A percentile compares a stretch with the other conserved stretches of the same genome.
Conservation (phyloP, 495 filamentous ascomycete species). For the Tetracladium marchalianum region DNA sequence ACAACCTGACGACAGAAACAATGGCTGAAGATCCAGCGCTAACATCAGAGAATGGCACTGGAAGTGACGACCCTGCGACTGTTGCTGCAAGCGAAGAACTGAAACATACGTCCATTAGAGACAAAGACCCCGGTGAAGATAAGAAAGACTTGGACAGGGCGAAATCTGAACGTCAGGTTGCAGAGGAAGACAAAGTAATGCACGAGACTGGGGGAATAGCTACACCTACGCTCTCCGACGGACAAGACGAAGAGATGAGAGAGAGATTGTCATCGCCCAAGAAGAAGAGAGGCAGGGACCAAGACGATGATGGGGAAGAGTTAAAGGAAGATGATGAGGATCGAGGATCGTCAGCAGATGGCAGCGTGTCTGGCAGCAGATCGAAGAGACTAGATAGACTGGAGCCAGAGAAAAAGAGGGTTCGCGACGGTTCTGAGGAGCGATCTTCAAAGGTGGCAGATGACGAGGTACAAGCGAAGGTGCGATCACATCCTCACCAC, state of each 20-base stretch:
- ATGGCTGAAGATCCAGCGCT: constrained; percentile 4
- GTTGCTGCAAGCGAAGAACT: constrained; percentile 44
- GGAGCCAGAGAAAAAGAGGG: constrained; percentile 48
- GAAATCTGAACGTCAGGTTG: constrained; percentile 3
- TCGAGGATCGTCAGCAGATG: constrained; percentile 28
- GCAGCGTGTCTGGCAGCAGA: constrained; percentile 23
- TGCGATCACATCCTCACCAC: not conserved
- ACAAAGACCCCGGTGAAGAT: constrained; percentile 22
- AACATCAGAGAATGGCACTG: constrained; percentile 3
- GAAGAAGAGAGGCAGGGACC: constrained; percentile 46
- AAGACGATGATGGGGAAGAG: constrained; percentile 34
- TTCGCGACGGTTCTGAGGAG: constrained; percentile 28
- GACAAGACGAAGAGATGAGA: constrained; percentile 27
- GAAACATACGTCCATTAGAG: constrained; percentile 43
- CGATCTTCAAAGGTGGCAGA: constrained; percentile 6
- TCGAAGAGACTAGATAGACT: constrained; percentile 24
- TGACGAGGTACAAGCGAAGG: constrained; percentile 3
- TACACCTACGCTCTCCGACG: constrained; percentile 25
- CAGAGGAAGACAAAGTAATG: constrained; percentile 16
- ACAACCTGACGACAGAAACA: constrained; percentile 16
- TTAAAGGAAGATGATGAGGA: constrained; percentile 21
- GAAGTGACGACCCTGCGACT: constrained; percentile 43
- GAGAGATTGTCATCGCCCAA: constrained; percentile 42
- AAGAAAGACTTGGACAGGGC: constrained; percentile 4
- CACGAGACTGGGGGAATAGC: constrained; percentile 7